Percentiles rank a stretch among this genome's conserved stretches.
Evolutionary conservation across 2,329 filamentous ascomycete genomes (phyloP).

Genomic region (Dactylellina leptospora): DNA sequence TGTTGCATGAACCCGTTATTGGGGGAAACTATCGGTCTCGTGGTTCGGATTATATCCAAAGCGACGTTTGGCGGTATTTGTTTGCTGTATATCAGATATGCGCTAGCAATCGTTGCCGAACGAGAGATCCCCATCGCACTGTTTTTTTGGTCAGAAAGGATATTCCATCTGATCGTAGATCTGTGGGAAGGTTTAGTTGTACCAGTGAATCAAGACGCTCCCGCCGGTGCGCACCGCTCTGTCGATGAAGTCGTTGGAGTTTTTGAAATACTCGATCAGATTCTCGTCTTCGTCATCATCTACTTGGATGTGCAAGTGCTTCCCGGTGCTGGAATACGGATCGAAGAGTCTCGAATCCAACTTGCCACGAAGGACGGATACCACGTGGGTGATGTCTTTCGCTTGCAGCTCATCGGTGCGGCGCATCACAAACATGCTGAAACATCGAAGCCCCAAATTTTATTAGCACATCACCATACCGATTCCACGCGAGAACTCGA

Average conservation of each 20-base stretch:
- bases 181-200: no score
- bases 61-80: conserved; percentile 67
- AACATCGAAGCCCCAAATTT: no score
- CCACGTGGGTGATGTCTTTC: conserved; percentile 83
- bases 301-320: conserved; percentile 81
- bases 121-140: conserved; percentile 97
- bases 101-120: conserved; percentile 82
- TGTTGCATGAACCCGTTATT: conserved; percentile 93
- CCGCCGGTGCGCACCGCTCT: conserved; percentile 71
- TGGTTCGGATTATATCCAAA: conserved; percentile 73
- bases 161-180: conserved; percentile 21
- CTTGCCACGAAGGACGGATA: conserved; percentile 79
- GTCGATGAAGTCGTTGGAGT: conserved; percentile 83
- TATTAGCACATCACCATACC: no score
- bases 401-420: conserved; percentile 74
- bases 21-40: conserved; percentile 81
- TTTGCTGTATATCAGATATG: conserved; percentile 80
- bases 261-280: conserved; percentile 79
- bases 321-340: conserved; percentile 64
- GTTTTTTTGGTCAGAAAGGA: conserved; percentile 61
- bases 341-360: conserved; percentile 68
- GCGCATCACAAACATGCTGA: conserved; percentile 80
- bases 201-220: conserved; percentile 75
- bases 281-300: conserved; percentile 93
- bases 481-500: no score